Evolutionary conservation across 2,329 filamentous ascomycete genomes (phyloP).

Genomic region (Emydomyces testavorans): DNA sequence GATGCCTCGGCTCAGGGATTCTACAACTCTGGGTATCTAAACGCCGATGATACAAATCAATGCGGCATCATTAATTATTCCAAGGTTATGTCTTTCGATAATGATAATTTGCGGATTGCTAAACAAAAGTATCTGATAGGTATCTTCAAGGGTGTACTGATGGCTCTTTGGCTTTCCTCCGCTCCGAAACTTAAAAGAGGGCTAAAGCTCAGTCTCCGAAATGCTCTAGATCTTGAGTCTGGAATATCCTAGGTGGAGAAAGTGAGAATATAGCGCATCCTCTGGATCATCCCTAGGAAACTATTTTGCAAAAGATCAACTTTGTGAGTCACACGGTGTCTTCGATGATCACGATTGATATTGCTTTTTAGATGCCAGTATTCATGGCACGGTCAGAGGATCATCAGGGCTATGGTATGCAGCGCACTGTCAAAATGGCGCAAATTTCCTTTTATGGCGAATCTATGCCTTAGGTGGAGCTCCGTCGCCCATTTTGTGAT

Average conservation of each 20-base stretch:
- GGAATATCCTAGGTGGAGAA: background rate
- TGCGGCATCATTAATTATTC: background rate
- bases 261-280: background rate
- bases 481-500: background rate
- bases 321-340: conserved; percentile 7
- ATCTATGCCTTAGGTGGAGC: background rate
- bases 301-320: background rate
- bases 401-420: background rate
- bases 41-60: background rate
- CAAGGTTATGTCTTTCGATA: background rate
- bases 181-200: conserved; percentile 7
- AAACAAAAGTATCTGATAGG: background rate
- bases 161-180: conserved; percentile 4
- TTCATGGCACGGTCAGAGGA: background rate
- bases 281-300: background rate
- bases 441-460: background rate
- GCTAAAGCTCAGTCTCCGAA: background rate
- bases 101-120: background rate
- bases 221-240: background rate
- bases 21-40: background rate
- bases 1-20: background rate
- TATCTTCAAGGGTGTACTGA: background rate
- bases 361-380: background rate
- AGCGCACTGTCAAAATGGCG: background rate
- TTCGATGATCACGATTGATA: background rate